Evolutionary conservation across 2,329 filamentous ascomycete genomes (phyloP).

Genomic region (Amylocarpus encephaloides): DNA sequence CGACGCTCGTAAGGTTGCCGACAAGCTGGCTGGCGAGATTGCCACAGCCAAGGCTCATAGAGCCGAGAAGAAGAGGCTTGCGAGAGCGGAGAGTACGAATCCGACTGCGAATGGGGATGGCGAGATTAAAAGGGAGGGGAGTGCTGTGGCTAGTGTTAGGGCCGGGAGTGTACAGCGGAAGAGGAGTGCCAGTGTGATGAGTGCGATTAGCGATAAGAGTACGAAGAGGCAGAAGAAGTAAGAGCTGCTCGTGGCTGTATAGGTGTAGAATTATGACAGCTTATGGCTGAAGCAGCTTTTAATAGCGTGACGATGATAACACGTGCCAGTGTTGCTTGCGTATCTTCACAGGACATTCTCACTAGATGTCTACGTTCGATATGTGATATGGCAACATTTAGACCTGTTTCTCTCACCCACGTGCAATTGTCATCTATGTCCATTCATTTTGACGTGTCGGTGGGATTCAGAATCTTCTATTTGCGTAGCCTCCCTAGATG

Average conservation of each 20-base stretch:
- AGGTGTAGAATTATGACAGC: background rate
- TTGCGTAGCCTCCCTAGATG: no score
- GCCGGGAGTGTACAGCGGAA: constrained; percentile 64
- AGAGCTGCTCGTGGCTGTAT: background rate
- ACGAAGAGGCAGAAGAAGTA: constrained; percentile 43
- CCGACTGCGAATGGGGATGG: constrained; percentile 49
- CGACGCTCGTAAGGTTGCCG: constrained; percentile 66
- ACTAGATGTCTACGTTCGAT: no score
- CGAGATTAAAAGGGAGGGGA: constrained; percentile 33
- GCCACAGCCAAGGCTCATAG: constrained; percentile 53
- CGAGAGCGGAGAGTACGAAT: constrained; percentile 42
- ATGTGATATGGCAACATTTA: no score
- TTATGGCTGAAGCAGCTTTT: no score
- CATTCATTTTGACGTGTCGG: no score
- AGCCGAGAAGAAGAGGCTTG: constrained; percentile 34
- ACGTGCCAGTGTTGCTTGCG: no score
- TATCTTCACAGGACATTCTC: no score
- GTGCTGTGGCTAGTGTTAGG: constrained; percentile 52
- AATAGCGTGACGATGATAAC: no score
- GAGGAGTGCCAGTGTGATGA: constrained; percentile 77
- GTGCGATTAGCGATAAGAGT: constrained; percentile 57
- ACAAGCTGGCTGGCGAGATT: constrained; percentile 71
- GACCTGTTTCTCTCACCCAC: no score
- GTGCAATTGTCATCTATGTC: no score
- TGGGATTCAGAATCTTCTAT: no score